These are phyloP conservation scores for Metschnikowia lunata DNA, from an alignment of 805 yeast genomes.

Conservation along the genomic window DNA sequence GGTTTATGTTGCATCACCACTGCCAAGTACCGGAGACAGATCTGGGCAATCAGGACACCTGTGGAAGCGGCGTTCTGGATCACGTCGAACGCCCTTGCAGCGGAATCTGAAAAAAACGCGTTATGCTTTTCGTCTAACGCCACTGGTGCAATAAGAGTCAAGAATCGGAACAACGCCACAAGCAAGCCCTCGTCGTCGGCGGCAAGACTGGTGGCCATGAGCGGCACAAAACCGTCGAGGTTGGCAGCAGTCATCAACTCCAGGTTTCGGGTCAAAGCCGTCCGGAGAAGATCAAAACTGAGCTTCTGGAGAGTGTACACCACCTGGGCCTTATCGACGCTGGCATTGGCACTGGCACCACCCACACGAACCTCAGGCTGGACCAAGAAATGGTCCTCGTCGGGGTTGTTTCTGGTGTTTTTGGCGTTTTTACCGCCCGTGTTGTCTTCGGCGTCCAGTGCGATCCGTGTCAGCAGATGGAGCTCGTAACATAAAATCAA, in stretches of 20 bases:
- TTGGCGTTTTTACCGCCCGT: conserved; percentile 6
- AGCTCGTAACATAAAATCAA: conserved; percentile 72
- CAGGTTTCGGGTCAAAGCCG: conserved; percentile 62
- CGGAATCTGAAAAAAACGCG: conserved; percentile 51
- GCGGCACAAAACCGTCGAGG: conserved; percentile 70
- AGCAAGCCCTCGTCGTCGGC: conserved; percentile 78
- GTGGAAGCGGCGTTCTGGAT: conserved; percentile 76
- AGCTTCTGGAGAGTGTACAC: conserved; percentile 65
- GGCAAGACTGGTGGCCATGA: conserved; percentile 54
- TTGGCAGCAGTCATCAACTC: conserved; percentile 55
- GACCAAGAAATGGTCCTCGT: conserved; percentile 69
- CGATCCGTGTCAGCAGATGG: conserved; percentile 44
- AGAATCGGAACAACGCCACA: conserved; percentile 58
- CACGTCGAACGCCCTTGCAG: conserved; percentile 56
- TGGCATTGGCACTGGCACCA: conserved; percentile 51
- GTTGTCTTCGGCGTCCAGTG: background rate
- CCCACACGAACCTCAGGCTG: conserved; percentile 31
- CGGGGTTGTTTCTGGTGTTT: conserved; percentile 17
- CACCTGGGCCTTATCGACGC: conserved; percentile 53
- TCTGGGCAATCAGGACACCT: conserved; percentile 73
- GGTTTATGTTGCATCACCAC: conserved; percentile 65
- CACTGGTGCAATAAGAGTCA: conserved; percentile 56
- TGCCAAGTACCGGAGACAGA: conserved; percentile 69
- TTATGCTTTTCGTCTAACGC: conserved; percentile 56
- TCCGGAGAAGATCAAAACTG: conserved; percentile 69